Evolutionary conservation across 345 rosid genomes (phyloP).

Genomic region (Turnera subulata): DNA sequence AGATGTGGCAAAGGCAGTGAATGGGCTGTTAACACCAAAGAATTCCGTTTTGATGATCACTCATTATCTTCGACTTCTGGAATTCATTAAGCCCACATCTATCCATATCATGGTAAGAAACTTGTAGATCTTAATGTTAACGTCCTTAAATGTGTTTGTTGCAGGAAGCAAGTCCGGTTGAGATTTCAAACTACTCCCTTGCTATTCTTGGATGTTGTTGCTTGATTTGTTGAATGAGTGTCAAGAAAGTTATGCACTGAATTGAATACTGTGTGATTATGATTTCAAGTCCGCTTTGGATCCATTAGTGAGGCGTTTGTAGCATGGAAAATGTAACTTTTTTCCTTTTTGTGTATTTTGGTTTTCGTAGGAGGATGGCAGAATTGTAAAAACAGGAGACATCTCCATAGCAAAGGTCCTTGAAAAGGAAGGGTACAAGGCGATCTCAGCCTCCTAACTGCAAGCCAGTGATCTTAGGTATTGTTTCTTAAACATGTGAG

Average conservation of each 20-base stretch:
- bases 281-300: too few relatives aligned
- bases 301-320: too few relatives aligned
- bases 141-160: too few relatives aligned
- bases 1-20: constrained; percentile 94
- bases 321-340: neutral
- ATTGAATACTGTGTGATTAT: too few relatives aligned
- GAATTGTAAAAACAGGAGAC: constrained; percentile 84
- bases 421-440: constrained; percentile 84
- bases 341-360: neutral
- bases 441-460: constrained; percentile 41
- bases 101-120: constrained; percentile 85
- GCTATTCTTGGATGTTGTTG: neutral
- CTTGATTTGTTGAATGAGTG: neutral
- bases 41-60: constrained; percentile 93
- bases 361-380: constrained; percentile 64
- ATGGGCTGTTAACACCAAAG: constrained; percentile 70
- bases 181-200: too few relatives aligned
- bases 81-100: constrained; percentile 67
- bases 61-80: constrained; percentile 78
- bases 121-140: neutral
- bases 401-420: constrained; percentile 59
- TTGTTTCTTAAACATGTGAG: too few relatives aligned
- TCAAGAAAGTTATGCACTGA: too few relatives aligned
- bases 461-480: too few relatives aligned
- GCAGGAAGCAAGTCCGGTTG: too few relatives aligned